Evolutionary conservation across 108 stramenopile species (phyloP), one percentile per base, ranked within the genome.

Genomic region (Nitzschia putrida): DNA sequence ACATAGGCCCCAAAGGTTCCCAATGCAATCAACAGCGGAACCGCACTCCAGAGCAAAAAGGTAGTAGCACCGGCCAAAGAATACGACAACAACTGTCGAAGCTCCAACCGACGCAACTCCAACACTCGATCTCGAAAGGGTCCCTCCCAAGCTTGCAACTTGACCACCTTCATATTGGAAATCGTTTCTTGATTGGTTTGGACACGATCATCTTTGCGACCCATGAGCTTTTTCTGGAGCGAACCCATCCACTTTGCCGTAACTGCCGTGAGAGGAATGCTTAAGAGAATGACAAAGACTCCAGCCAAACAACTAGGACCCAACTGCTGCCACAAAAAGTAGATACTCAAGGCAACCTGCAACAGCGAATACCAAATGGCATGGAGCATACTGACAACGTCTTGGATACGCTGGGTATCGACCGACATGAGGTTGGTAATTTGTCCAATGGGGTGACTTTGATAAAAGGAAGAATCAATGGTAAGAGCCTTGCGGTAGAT

Each of bases 141-240:
- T 25, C 72, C 70, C 74, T 95, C 93, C 93, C 93, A 96, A 12
- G 89, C 96, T 53, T 92, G 88, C 11, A 93, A 77, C 80, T 97
- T 97, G 73, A 97, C 80, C 25, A 94, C 82, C 78, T 93, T 94
- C 83, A 95, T 94, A 24, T 85, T 80, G 11, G 74, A 58, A 51
- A 97, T 53, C 20, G 87, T 84, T 67, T 97, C 96, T 66, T 80
- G 85, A 49, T 91, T 94, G 39, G 88, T 24, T 42, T 93, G 79
- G 12, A 94, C 77, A 12, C 96, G 81, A 49, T 69, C 72, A 69
- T 95, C 96, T 53, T 88, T 79, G 10, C 80, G 83, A 63, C 66
- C 72, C 89, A 94, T 90, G 38, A 97, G 65, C 34, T 53, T 53
- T 63, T 84, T 83, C 82, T 94, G 93, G 34, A 89, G 66, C 0